Evolutionary conservation across 805 yeast species (phyloP).

Genomic region (Pichia thaimueangensis): DNA sequence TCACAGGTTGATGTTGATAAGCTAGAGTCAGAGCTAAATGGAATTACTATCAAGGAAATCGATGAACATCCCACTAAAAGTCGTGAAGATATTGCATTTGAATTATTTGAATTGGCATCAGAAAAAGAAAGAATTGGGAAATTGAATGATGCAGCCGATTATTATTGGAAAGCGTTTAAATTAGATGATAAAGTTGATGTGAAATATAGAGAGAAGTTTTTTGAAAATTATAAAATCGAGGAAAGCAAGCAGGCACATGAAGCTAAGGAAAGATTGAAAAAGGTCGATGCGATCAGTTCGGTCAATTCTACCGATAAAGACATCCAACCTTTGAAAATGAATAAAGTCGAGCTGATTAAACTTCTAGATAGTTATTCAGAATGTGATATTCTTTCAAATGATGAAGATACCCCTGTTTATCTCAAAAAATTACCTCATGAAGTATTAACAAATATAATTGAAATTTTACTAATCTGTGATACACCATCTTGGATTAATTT

Average conservation of each 20-base stretch:
- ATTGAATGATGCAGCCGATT: slow-evolving; percentile 74
- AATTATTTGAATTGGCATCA: slow-evolving; percentile 62
- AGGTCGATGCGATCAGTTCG: neutral
- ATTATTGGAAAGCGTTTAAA: slow-evolving; percentile 66
- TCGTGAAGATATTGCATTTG: slow-evolving; percentile 43
- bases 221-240: slow-evolving; percentile 20
- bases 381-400: slow-evolving; percentile 23
- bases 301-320: neutral
- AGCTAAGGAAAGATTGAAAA: slow-evolving; percentile 4
- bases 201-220: slow-evolving; percentile 52
- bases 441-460: slow-evolving; percentile 45
- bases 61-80: slow-evolving; percentile 26
- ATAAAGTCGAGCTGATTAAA: slow-evolving; percentile 36
- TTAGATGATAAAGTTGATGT: slow-evolving; percentile 56
- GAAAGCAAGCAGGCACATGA: slow-evolving; percentile 15
- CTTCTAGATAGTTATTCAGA: slow-evolving; percentile 33
- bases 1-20: slow-evolving; percentile 5
- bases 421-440: slow-evolving; percentile 50
- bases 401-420: slow-evolving; percentile 34
- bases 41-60: slow-evolving; percentile 22
- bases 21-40: slow-evolving; percentile 21
- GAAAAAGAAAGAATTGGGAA: slow-evolving; percentile 67
- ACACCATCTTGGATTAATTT: slow-evolving; percentile 64
- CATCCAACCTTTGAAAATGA: slow-evolving; percentile 19
- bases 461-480: slow-evolving; percentile 37